phyloP scores from a whole-genome alignment of 2,329 filamentous ascomycete genomes.

The Chaetomiaceae sp. region DNA sequence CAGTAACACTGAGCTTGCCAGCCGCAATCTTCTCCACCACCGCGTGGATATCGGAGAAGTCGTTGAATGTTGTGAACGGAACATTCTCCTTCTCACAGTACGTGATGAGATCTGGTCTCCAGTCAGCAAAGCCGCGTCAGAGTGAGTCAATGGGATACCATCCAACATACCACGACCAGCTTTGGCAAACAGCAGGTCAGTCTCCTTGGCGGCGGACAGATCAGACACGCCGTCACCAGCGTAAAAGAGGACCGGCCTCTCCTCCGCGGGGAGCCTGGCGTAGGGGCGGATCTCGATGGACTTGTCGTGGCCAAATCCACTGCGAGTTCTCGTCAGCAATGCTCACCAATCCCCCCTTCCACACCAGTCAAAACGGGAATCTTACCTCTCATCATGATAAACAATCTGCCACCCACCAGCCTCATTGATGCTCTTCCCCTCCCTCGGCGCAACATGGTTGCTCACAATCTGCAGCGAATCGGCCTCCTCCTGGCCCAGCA shows the following conservation, averaged over 20 bases:
- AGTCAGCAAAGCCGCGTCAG: slow-evolving; percentile 17
- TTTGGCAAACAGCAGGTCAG: slow-evolving; percentile 90
- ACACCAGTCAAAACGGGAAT: neutral
- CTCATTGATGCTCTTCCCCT: slow-evolving; percentile 69
- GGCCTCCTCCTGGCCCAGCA: slow-evolving; percentile 71
- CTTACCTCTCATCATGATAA: slow-evolving; percentile 78
- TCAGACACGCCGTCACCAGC: slow-evolving; percentile 94
- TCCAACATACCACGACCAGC: slow-evolving; percentile 66
- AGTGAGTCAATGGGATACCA: neutral
- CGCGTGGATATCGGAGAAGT: slow-evolving; percentile 59
- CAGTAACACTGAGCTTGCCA: slow-evolving; percentile 23
- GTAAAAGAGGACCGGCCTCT: slow-evolving; percentile 84
- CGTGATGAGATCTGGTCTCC: slow-evolving; percentile 65
- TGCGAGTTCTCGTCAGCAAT: slow-evolving; percentile 32
- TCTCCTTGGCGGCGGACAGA: slow-evolving; percentile 85
- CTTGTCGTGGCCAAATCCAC: slow-evolving; percentile 95
- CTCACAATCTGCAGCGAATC: slow-evolving; percentile 83
- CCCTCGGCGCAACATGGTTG: slow-evolving; percentile 66
- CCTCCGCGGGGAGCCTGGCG: slow-evolving; percentile 59
- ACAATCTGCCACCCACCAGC: slow-evolving; percentile 81
- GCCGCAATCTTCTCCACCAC: slow-evolving; percentile 25
- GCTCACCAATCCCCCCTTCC: too few species aligned
- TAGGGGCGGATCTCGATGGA: slow-evolving; percentile 86
- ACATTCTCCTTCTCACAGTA: slow-evolving; percentile 82
- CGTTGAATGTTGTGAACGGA: slow-evolving; percentile 81